Percentiles rank a stretch among this genome's conserved stretches.
These are phyloP conservation scores for Salix dunnii DNA, from an alignment of 345 rosid species.

Conservation along the genomic window DNA sequence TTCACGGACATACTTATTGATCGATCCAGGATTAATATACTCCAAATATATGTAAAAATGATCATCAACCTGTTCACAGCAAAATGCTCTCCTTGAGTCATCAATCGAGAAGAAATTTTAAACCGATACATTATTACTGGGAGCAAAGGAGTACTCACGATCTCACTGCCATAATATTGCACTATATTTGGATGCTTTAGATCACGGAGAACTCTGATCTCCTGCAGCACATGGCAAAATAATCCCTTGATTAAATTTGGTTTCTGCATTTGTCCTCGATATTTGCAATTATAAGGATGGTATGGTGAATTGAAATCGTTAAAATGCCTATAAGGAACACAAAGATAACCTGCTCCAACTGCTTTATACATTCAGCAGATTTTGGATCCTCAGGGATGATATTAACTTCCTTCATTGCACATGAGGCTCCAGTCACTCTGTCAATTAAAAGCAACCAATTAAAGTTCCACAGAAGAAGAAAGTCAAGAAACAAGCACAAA, in stretches of 20 bases:
- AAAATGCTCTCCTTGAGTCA: slow-evolving; percentile 9
- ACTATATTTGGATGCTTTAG: slow-evolving; percentile 66
- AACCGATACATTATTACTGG: background rate
- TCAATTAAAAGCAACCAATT: background rate
- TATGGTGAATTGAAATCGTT: background rate
- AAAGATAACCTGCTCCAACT: slow-evolving; percentile 58
- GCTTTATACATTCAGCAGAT: slow-evolving; percentile 60
- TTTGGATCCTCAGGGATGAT: slow-evolving; percentile 56
- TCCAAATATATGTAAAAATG: slow-evolving; percentile 64
- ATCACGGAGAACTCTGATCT: slow-evolving; percentile 47
- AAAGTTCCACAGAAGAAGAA: slow-evolving; percentile 1
- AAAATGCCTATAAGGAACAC: slow-evolving; percentile 6
- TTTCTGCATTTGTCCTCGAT: background rate
- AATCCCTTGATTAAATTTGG: background rate
- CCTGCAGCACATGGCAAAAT: slow-evolving; percentile 35
- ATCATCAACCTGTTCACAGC: slow-evolving; percentile 49
- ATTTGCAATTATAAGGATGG: background rate
- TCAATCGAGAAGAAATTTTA: slow-evolving; percentile 5
- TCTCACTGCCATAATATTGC: slow-evolving; percentile 69
- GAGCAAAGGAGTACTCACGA: slow-evolving; percentile 32
- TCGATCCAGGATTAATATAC: slow-evolving; percentile 64
- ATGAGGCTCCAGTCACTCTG: slow-evolving; percentile 70
- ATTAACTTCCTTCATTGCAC: slow-evolving; percentile 73
- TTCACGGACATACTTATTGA: slow-evolving; percentile 49
- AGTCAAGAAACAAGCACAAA: slow-evolving; percentile 2